These are phyloP conservation scores for Sclerotinia nivalis DNA, from an alignment of 2,329 filamentous ascomycete genomes.

Conservation along the genomic window DNA sequence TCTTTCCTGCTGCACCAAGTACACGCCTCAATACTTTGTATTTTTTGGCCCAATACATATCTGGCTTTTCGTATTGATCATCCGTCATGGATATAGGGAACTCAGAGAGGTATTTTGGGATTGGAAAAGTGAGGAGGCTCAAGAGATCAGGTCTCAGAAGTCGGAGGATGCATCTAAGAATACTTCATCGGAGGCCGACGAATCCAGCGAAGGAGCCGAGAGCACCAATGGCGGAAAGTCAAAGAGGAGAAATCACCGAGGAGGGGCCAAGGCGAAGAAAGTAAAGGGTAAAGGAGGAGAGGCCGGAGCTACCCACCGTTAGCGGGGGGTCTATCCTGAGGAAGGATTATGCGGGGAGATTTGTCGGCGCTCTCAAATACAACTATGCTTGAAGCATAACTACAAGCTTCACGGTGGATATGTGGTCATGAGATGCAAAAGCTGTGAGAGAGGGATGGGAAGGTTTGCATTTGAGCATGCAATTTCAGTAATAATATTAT, in stretches of 20 bases:
- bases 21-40: background rate
- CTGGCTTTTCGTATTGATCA: background rate
- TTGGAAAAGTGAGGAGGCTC: background rate
- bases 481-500: no score
- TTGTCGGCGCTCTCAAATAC: no score
- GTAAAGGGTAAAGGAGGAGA: background rate
- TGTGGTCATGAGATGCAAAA: no score
- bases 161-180: background rate
- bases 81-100: background rate
- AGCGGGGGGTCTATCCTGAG: no score
- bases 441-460: no score
- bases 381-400: no score
- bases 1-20: background rate
- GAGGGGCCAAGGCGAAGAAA: background rate
- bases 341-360: no score
- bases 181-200: background rate
- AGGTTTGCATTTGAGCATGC: no score
- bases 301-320: no score
- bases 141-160: background rate
- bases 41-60: background rate
- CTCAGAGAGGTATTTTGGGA: background rate
- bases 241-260: background rate
- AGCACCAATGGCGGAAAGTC: background rate
- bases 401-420: no score
- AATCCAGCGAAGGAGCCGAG: no score